A percentile compares a stretch with the other conserved stretches of the same genome.
Evolutionary conservation across 768 basidiomycete species (phyloP).

Genomic region (Hysterangium stoloniferum): DNA sequence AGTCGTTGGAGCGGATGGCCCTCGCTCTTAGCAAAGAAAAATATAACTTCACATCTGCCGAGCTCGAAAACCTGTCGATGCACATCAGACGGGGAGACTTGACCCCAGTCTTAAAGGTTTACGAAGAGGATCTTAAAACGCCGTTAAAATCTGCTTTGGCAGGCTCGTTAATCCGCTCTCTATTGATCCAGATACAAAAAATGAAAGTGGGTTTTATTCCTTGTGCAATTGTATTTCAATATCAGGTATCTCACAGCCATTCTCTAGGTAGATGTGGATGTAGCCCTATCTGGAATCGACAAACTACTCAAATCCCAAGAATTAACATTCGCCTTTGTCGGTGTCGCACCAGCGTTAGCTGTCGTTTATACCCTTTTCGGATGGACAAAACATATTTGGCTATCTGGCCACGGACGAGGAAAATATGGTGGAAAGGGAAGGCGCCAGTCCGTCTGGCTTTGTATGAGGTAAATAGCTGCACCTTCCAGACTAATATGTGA

Average conservation of each 20-base stretch:
- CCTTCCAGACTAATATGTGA: not conserved
- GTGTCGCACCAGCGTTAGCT: constrained; percentile 83
- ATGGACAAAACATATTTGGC: constrained; percentile 43
- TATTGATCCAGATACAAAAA: constrained; percentile 93
- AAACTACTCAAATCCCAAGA: constrained; percentile 91
- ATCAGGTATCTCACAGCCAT: not conserved
- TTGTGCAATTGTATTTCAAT: not conserved
- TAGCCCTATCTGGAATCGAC: constrained; percentile 86
- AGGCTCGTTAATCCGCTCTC: constrained; percentile 74
- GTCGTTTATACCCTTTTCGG: constrained; percentile 64
- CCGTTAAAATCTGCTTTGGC: constrained; percentile 74
- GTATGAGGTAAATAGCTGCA: constrained; percentile 47
- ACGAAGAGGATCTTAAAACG: constrained; percentile 87
- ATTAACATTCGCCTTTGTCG: constrained; percentile 93
- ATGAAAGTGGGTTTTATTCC: constrained; percentile 59
- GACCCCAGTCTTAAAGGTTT: constrained; percentile 77
- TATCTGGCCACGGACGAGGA: constrained; percentile 39
- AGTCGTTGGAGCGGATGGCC: constrained; percentile 94
- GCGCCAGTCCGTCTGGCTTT: constrained; percentile 55
- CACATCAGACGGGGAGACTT: constrained; percentile 76
- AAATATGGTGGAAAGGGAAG: constrained; percentile 51
- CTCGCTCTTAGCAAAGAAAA: constrained; percentile 78
- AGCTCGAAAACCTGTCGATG: constrained; percentile 56
- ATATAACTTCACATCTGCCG: constrained; percentile 35
- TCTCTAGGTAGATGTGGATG: constrained; percentile 79